Conservation (phyloP, 1,284 basidiomycete genomes). For the Ustilago esculenta region DNA sequence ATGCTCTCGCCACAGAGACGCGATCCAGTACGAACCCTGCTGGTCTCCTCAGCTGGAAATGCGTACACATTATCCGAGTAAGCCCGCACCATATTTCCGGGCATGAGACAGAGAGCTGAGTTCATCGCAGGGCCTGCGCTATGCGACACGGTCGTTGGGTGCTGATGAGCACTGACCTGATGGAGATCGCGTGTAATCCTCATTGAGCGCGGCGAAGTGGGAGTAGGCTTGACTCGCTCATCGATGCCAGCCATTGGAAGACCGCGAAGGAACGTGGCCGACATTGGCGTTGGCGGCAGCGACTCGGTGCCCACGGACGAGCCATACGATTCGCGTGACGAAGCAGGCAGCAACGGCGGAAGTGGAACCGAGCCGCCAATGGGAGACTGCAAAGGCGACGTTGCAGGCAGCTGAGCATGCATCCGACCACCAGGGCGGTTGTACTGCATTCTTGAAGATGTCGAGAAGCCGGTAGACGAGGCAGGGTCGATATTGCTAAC, state of each 20-base stretch:
- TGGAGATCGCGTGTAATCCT: conserved; percentile 13
- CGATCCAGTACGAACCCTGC: conserved; percentile 3
- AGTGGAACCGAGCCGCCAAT: conserved; percentile 13
- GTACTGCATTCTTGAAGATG: conserved; percentile 4
- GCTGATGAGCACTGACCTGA: conserved; percentile 1
- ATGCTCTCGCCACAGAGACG: conserved; percentile 26
- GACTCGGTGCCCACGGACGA: conserved; percentile 31
- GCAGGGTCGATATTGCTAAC: conserved; percentile 28
- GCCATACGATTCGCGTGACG: conserved; percentile 40
- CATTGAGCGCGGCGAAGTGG: conserved; percentile 14
- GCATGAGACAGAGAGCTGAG: conserved; percentile 30
- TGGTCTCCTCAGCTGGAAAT: neutral
- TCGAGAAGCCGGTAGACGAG: conserved; percentile 35
- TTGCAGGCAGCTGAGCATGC: conserved; percentile 7
- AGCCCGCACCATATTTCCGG: conserved; percentile 32
- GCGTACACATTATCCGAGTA: conserved; percentile 25
- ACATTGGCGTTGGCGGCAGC: conserved; percentile 36
- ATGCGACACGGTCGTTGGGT: neutral
- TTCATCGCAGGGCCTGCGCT: conserved; percentile 4
- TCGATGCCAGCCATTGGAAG: conserved; percentile 10
- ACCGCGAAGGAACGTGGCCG: conserved; percentile 32
- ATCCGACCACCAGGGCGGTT: conserved; percentile 2
- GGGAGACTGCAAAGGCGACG: conserved; percentile 28
- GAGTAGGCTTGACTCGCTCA: conserved; percentile 6
- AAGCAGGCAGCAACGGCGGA: conserved; percentile 22